phyloP scores from a whole-genome alignment of 495 filamentous ascomycete genomes.

The Daldinia childiae region DNA sequence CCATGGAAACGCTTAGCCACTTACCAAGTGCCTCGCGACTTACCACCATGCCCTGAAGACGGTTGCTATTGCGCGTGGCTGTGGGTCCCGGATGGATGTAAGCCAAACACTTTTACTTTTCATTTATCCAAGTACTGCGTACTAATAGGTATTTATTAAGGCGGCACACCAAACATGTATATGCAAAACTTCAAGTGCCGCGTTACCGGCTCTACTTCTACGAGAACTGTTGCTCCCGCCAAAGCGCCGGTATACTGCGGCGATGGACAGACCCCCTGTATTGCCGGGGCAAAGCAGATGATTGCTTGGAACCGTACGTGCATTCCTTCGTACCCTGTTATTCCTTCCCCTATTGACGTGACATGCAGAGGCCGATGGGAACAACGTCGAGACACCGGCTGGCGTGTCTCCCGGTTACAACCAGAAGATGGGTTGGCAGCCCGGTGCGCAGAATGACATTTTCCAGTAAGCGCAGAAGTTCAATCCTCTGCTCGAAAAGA shows the following conservation, averaged over 20 bases:
- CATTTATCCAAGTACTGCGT: background rate
- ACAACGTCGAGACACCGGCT: slow-evolving; percentile 51
- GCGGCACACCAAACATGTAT: slow-evolving; percentile 59
- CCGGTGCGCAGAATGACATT: slow-evolving; percentile 61
- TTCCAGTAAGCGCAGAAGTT: slow-evolving; percentile 40
- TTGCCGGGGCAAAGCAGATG: slow-evolving; percentile 65
- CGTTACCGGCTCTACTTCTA: slow-evolving; percentile 56
- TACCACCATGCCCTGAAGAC: slow-evolving; percentile 59
- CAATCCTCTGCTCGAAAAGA: too few relatives aligned
- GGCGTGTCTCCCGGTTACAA: slow-evolving; percentile 52
- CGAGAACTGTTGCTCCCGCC: slow-evolving; percentile 51
- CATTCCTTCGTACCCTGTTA: background rate
- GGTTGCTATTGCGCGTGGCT: slow-evolving; percentile 67
- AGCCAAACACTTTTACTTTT: background rate
- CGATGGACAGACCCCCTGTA: slow-evolving; percentile 54
- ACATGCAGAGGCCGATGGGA: slow-evolving; percentile 48
- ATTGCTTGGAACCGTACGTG: slow-evolving; percentile 59
- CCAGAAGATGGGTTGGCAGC: slow-evolving; percentile 51
- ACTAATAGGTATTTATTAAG: slow-evolving; percentile 22
- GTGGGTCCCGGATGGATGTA: slow-evolving; percentile 64
- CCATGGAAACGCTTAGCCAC: slow-evolving; percentile 61
- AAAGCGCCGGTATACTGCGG: slow-evolving; percentile 57
- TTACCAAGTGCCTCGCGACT: slow-evolving; percentile 58
- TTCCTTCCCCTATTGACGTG: background rate
- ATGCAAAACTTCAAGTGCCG: slow-evolving; percentile 67